Base-by-base conservation (phyloP, 805 yeast genomes). In the Saccharomyces jurei region DNA sequence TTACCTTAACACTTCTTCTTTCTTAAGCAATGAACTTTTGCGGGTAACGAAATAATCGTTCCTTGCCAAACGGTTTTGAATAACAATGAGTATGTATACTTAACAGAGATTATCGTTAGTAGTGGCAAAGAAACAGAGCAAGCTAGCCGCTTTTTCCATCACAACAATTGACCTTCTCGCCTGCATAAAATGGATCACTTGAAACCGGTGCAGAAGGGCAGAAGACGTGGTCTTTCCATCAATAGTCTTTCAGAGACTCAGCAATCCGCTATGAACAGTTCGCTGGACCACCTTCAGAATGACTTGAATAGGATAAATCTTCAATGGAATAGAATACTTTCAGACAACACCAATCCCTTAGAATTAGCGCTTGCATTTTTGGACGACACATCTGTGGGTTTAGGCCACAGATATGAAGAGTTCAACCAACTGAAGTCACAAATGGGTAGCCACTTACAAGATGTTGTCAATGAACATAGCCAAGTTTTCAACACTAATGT, bases 331-430 rank as follows among this genome's bases (percentile, higher is more conserved):
- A 77, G 79, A 52, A 69, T 83, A 6, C 69, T 78, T 6, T 72
- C 73, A 1, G 77, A 76, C 8, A 77, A 81, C 50, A 81, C 89
- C 53, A 90, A 89, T 65, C 96, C 96, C 1, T 77, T 94, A 49
- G 97, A 89, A 61, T 74, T 85, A 52, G 97, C 97, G 0, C 74
- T 92, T 44, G 83, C 91, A 1, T 74, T 94, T 54, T 74, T 90
- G 63, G 97, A 92, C 69, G 85, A 84, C 62, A 83, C 96, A 1
- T 87, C 96, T 0, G 94, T 90, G n/a, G 98, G 98, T 0, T 72
- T 88, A 62, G 96, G 96, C 0, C 85, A 84, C 62, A 81, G 84
- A 56, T 76, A 77, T 55, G 77, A 77, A 1, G 90, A 88, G 57
- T 92, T 92, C 60, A 74, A 77, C 47, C 77, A 78, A 50, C 69